Conservation (phyloP, 192 early-diverging fungal species). For the Mortierella hygrophila region DNA sequence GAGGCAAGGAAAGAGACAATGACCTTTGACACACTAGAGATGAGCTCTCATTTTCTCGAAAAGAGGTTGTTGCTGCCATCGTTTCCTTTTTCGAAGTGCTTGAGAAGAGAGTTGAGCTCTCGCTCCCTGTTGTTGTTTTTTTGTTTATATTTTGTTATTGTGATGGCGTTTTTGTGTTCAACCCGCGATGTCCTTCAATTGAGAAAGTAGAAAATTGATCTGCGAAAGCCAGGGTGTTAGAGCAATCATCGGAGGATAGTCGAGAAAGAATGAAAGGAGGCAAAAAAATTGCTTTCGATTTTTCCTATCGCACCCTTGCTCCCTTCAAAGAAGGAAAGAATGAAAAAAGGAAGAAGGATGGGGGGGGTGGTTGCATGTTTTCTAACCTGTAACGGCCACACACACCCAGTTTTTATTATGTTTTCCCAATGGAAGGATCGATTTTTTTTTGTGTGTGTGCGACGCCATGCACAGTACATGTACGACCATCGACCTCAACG, state of each 20-base stretch:
- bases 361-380: too few relatives aligned
- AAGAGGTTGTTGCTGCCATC: background rate
- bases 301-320: too few relatives aligned
- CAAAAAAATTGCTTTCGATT: too few relatives aligned
- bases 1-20: background rate
- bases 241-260: background rate
- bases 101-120: background rate
- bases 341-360: too few relatives aligned
- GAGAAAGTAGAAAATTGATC: background rate
- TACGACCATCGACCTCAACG: background rate
- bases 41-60: background rate
- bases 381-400: too few relatives aligned
- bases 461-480: background rate
- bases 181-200: background rate
- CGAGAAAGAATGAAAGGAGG: background rate
- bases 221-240: background rate
- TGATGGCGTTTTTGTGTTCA: background rate
- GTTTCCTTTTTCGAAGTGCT: background rate
- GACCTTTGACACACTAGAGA: too few relatives aligned
- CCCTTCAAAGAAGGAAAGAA: too few relatives aligned
- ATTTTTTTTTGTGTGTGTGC: background rate
- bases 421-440: conserved; percentile 1
- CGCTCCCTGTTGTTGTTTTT: background rate
- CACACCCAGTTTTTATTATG: background rate
- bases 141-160: background rate